Evolutionary conservation across 140 eudicot species (phyloP).

Genomic region (Bidens hawaiensis): DNA sequence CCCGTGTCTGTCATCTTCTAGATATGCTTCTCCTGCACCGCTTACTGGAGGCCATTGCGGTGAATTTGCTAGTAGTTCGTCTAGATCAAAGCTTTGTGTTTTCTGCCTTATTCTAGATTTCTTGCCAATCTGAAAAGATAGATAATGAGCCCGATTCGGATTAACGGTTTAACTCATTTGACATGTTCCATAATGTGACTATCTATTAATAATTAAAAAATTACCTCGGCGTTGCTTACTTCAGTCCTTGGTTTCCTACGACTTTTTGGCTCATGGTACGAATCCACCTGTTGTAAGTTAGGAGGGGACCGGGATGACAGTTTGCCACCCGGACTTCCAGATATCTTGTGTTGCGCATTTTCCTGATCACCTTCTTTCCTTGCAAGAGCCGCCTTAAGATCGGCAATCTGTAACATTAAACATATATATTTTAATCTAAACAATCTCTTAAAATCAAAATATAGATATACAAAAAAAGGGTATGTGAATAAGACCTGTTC

Average conservation of each 20-base stretch:
- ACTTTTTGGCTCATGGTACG: slow-evolving; percentile 32
- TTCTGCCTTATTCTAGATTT: slow-evolving; percentile 56
- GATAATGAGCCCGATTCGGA: not conserved
- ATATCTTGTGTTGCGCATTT: slow-evolving; percentile 33
- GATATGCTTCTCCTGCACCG: slow-evolving; percentile 47
- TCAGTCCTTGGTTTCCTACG: slow-evolving; percentile 71
- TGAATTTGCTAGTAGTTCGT: slow-evolving; percentile 74
- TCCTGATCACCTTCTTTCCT: slow-evolving; percentile 62
- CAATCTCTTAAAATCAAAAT: slow-evolving; percentile 5
- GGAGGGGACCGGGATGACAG: slow-evolving; percentile 54
- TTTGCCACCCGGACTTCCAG: slow-evolving; percentile 69
- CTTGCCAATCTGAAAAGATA: slow-evolving; percentile 38
- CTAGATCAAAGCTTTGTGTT: slow-evolving; percentile 77
- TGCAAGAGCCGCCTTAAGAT: slow-evolving; percentile 85
- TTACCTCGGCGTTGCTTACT: slow-evolving; percentile 78
- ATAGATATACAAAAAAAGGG: slow-evolving; percentile 9
- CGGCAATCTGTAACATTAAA: slow-evolving; percentile 63
- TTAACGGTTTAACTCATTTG: not conserved
- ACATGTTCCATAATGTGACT: not conserved
- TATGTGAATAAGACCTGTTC: slow-evolving; percentile 64
- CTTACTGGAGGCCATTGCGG: slow-evolving; percentile 89
- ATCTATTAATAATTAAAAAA: not conserved
- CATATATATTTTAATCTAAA: not conserved
- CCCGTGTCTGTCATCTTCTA: slow-evolving; percentile 70
- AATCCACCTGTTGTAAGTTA: slow-evolving; percentile 34